Evolutionary conservation across 495 filamentous ascomycete genomes (phyloP).

Genomic region (Hypomontagnella monticulosa): DNA sequence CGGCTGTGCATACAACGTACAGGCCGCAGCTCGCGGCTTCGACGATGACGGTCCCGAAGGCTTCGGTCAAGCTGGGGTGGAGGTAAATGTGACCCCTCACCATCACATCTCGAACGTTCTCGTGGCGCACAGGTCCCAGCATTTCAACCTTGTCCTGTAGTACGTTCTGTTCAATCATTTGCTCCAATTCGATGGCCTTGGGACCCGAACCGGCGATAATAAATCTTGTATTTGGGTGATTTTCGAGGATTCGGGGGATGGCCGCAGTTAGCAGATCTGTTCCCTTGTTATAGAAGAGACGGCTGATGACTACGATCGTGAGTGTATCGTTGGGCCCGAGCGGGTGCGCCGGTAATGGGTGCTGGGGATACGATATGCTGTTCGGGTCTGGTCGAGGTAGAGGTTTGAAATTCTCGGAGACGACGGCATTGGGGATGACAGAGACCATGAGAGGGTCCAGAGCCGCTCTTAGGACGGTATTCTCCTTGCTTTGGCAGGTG

Average conservation of each 20-base stretch:
- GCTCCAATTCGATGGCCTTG: constrained; percentile 96
- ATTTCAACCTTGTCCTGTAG: constrained; percentile 93
- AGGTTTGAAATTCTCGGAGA: constrained; percentile 93
- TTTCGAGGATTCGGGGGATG: constrained; percentile 88
- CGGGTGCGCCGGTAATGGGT: constrained; percentile 53
- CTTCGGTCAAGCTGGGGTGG: constrained; percentile 93
- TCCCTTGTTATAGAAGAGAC: constrained; percentile 98
- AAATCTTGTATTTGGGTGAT: constrained; percentile 92
- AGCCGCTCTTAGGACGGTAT: constrained; percentile 93
- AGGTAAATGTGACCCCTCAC: constrained; percentile 95
- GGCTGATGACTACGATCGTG: constrained; percentile 96
- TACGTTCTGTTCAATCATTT: constrained; percentile 97
- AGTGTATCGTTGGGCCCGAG: constrained; percentile 86
- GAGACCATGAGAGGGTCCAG: constrained; percentile 97
- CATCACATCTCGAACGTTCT: constrained; percentile 99
- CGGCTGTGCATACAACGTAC: constrained; percentile 95
- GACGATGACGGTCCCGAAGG: constrained; percentile 96
- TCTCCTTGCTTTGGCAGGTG: constrained; percentile 75
- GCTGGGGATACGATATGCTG: constrained; percentile 44
- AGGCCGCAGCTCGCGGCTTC: constrained; percentile 95
- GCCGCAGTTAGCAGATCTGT: constrained; percentile 94
- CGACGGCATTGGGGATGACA: constrained; percentile 96
- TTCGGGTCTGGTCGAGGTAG: constrained; percentile 52
- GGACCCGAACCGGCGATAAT: constrained; percentile 96
- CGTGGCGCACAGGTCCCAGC: constrained; percentile 90